Evolutionary conservation across 352 stramenopile genomes (phyloP).

Genomic region (Globisporangium middletonii): DNA sequence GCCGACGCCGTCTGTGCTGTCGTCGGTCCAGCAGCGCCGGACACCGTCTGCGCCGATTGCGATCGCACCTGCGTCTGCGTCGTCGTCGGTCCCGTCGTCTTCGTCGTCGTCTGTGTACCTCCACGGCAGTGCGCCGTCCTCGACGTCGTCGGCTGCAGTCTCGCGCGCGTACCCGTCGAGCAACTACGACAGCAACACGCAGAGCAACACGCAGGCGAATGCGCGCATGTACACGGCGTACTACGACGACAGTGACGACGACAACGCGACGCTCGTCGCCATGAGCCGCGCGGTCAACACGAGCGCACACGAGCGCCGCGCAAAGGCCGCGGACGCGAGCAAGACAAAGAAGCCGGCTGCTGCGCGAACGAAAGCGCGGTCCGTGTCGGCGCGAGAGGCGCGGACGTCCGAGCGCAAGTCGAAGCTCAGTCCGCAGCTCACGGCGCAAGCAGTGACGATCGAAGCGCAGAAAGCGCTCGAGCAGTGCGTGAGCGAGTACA

Average conservation of each 20-base stretch:
- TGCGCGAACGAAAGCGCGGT: conserved; percentile 24
- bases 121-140: conserved; percentile 10
- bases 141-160: conserved; percentile 1
- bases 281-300: conserved; percentile 1
- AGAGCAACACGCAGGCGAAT: conserved; percentile 1
- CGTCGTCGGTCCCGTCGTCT: background rate
- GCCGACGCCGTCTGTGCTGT: background rate
- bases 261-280: background rate
- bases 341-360: conserved; percentile 9
- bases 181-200: conserved; percentile 18
- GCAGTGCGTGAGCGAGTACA: conserved; percentile 64
- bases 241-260: conserved; percentile 4
- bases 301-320: background rate
- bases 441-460: conserved; percentile 58
- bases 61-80: background rate
- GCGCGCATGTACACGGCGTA: background rate
- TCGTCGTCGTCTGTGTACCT: conserved; percentile 6
- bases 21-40: background rate
- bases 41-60: conserved; percentile 2
- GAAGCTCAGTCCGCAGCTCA: conserved; percentile 50
- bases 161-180: conserved; percentile 10
- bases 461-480: conserved; percentile 68
- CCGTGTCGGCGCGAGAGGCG: conserved; percentile 35
- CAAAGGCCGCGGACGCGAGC: background rate
- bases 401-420: conserved; percentile 49